phyloP scores from a whole-genome alignment of 306 rosid species.

The Ormosia semicastrata region DNA sequence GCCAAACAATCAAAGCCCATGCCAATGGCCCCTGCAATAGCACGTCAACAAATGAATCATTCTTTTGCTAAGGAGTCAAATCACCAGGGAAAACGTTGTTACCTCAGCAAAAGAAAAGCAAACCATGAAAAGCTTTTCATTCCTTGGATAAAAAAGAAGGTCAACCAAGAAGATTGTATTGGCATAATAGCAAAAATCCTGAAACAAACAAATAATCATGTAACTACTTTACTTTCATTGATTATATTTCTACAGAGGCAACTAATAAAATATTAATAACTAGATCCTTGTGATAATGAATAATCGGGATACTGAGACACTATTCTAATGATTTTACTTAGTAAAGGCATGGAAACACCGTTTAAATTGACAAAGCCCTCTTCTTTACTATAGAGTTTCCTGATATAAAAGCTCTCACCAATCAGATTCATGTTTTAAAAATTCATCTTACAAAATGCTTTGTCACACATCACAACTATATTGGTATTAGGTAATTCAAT shows the following conservation, averaged over 20 bases:
- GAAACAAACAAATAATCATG: constrained; percentile 30
- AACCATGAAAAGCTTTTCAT: constrained; percentile 90
- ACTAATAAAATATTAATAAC: background rate
- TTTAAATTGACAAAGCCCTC: background rate
- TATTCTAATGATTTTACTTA: background rate
- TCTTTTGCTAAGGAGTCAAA: constrained; percentile 19
- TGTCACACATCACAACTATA: background rate
- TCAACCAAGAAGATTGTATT: constrained; percentile 83
- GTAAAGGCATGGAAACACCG: background rate
- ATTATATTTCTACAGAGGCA: background rate
- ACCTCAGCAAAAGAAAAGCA: constrained; percentile 99
- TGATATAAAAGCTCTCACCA: background rate
- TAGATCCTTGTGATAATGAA: background rate
- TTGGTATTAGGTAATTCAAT: background rate
- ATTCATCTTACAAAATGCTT: background rate
- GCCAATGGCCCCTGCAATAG: constrained; percentile 90
- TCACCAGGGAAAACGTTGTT: constrained; percentile 15
- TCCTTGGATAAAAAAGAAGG: constrained; percentile 71
- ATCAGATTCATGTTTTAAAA: background rate
- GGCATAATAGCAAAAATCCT: constrained; percentile 97
- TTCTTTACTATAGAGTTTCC: background rate
- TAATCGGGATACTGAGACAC: constrained; percentile 6
- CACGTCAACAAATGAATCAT: constrained; percentile 13
- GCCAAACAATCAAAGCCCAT: constrained; percentile 97
- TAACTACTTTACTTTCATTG: constrained; percentile 20